Base-by-base conservation (phyloP, 1,139 yeast genomes). In the Protomyces gravidus region DNA sequence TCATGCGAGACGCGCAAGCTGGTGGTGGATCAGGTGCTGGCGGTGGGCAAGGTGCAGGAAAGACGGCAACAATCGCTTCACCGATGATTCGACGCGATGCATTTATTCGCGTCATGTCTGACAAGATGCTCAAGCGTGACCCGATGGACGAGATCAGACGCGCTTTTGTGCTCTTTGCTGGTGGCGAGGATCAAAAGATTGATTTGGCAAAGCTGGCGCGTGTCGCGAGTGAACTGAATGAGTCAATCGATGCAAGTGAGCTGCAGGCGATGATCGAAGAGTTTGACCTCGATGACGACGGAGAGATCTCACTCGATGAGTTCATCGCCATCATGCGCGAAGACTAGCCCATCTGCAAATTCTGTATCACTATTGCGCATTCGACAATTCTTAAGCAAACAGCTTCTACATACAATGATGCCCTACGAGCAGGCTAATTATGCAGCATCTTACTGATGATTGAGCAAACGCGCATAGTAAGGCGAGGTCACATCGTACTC, bases 261-360 rank as follows among this genome's bases (percentile, higher is more conserved):
- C 77, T 94, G 61, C 80, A 86, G 65, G 97, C 97, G 11, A 92
- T 94, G 98, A 92, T 94, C 65, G 97, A 90, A 65, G 98, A 92
- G 72, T 94, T 94, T 69, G 99, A 94, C 73, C 75, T 92, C 62
- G 97, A 94, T 71, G 96, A 88, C 64, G 98, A 94, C 71, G 98
- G 97, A 52, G 96, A 46, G 17, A 65, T 94, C 67, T 86, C 85
- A 67, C 94, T 88, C 69, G 92, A 89, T 65, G 99, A 94, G 75
- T 94, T 92, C 71, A 87, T 89, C 63, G 86, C 87, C 63, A 89
- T 90, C 51, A 62, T 62, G 64, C 48, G 55, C n/a, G 63, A 61
- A 45, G 63, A 52, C 13, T 47, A 47, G 6, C 36, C 36, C 1
- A 4, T 15, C 13, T 5, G 3, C 2, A 13, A 13, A 30, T 30